These are phyloP conservation scores for Mentha longifolia DNA, from an alignment of 257 asterid species.

Conservation along the genomic window DNA sequence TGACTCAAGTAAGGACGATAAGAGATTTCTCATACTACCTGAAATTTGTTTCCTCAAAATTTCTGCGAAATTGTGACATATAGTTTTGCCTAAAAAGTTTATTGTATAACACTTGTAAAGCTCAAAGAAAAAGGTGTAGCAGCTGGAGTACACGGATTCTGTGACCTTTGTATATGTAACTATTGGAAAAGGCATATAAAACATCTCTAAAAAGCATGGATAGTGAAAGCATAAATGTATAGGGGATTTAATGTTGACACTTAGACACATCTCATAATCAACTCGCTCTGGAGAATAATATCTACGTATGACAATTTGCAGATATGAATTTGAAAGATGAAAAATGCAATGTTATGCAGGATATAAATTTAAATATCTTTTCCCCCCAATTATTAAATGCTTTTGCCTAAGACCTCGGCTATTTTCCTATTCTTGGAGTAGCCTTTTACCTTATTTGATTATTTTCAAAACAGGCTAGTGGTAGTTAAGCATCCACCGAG, in stretches of 20 bases:
- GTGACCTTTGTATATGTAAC: background rate
- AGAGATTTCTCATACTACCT: background rate
- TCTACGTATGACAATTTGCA: background rate
- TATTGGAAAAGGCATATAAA: background rate
- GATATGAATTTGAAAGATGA: constrained; percentile 11
- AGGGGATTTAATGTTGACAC: background rate
- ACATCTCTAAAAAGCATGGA: background rate
- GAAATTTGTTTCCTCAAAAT: too few relatives aligned
- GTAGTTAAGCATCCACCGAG: background rate
- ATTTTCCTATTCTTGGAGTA: background rate
- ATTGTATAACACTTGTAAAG: background rate
- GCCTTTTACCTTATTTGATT: background rate
- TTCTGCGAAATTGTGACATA: background rate
- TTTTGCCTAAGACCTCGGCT: background rate
- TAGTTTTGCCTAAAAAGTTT: background rate
- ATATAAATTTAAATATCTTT: background rate
- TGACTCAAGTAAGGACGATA: background rate
- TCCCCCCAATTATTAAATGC: background rate
- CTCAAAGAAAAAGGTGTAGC: background rate
- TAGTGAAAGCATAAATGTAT: background rate
- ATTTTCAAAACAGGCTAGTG: constrained; percentile 11
- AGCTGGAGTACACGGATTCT: too few relatives aligned
- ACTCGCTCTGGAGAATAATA: background rate
- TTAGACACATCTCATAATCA: background rate
- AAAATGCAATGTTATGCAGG: background rate